A percentile compares a stretch with the other conserved stretches of the same genome.
phyloP scores from a whole-genome alignment of 1,284 basidiomycete species.

The Ustilago cynodontis region DNA sequence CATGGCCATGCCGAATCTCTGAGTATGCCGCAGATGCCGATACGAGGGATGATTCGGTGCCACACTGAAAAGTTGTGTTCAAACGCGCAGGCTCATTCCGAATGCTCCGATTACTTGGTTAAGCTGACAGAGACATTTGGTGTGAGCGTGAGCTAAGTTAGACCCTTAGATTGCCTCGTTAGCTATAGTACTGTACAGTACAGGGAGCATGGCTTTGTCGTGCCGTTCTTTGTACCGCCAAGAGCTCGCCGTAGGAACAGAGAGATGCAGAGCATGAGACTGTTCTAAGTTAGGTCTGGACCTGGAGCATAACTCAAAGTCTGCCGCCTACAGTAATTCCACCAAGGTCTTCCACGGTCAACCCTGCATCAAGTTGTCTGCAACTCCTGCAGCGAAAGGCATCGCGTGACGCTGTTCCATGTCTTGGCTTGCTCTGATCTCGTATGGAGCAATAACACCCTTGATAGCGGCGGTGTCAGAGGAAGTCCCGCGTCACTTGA shows the following conservation, averaged over 20 bases:
- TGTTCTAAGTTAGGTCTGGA: too few relatives aligned
- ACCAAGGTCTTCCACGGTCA: background rate
- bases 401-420: background rate
- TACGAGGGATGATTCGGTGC: background rate
- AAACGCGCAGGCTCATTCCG: background rate
- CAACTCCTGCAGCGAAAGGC: background rate
- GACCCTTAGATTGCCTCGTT: background rate
- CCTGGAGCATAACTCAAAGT: too few relatives aligned
- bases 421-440: background rate
- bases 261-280: too few relatives aligned
- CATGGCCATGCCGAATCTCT: conserved; percentile 1
- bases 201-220: background rate
- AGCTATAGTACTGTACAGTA: background rate
- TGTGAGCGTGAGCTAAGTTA: too few relatives aligned
- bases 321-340: too few relatives aligned
- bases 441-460: background rate
- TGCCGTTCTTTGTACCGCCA: too few relatives aligned
- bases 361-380: background rate
- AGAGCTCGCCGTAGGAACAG: too few relatives aligned
- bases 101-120: background rate
- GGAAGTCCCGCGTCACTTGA: conserved; percentile 4
- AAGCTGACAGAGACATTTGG: background rate
- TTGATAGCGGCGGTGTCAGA: background rate
- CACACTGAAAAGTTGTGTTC: background rate
- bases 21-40: background rate